A percentile compares a stretch with the other conserved stretches of the same genome.
phyloP scores from a whole-genome alignment of 108 stramenopile species.

The Fistulifera pelliculosa region DNA sequence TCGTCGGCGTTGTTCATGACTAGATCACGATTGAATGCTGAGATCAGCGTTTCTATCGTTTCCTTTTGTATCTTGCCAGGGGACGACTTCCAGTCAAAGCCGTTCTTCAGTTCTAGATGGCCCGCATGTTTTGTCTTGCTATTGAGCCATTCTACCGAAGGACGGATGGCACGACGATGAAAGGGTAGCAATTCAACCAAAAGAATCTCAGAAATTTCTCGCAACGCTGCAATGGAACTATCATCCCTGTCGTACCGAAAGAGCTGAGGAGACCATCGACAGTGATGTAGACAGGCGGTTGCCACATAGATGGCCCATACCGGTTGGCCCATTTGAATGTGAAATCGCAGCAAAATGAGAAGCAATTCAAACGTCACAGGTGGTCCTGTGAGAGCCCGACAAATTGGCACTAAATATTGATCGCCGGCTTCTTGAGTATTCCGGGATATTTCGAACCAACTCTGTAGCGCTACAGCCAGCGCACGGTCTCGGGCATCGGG shows the following conservation, averaged over 20 bases:
- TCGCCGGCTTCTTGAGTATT: neutral
- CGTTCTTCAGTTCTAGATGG: no score
- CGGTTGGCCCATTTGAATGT: neutral
- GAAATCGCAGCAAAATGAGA: slow-evolving; percentile 4
- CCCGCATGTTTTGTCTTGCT: no score
- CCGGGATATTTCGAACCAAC: slow-evolving; percentile 14
- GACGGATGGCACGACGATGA: no score
- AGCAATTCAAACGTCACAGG: neutral
- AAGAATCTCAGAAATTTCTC: no score
- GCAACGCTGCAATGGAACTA: no score
- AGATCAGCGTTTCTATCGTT: no score
- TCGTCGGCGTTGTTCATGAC: no score
- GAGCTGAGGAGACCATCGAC: neutral
- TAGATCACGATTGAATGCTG: no score
- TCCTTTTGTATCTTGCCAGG: no score
- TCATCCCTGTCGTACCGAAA: neutral
- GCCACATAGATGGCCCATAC: neutral
- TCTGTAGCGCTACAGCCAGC: slow-evolving; percentile 10
- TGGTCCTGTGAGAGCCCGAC: neutral
- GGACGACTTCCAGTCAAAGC: no score
- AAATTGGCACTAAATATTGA: neutral
- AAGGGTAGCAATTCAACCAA: no score
- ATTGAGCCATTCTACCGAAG: no score
- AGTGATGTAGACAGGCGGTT: neutral
- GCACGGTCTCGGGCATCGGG: slow-evolving; percentile 3